Base-by-base conservation (phyloP, 257 asterid species). In the Nicotiana benthamiana region DNA sequence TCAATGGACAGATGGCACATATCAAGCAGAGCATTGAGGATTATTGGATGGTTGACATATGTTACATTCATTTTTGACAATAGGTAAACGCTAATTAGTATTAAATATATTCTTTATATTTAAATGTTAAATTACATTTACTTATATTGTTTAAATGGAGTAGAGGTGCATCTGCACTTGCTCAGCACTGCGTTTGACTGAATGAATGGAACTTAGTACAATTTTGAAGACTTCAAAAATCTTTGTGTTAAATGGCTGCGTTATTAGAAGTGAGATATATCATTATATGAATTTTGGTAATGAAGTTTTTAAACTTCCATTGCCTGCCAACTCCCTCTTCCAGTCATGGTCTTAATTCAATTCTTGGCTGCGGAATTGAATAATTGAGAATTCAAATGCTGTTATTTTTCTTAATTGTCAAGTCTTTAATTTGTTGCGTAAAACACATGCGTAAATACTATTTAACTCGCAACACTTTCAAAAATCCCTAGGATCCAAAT, bases 351-450 rank as follows among this genome's bases (percentile, higher is more conserved):
- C 66, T 61, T 72, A 46, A n/a, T 54, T 54, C 61, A 54, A 68
- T 72, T 72, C 40, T 72, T 46, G 77, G 77, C 59, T 72, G 77
- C 77, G 48, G 34, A 40, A 70, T 70, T 40, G 3, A 20, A 70
- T 22, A 51, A 13, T 51, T 51, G 56, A 15, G 48, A 40, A 51
- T 13, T 51, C 56, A 13, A 51, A 40, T 40, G 3, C 48, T 40
- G 48, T 1, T 51, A 51, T 51, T 13, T 51, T 51, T 51, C 12
- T 40, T 40, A 40, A 40, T 40, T 40, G 46, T 7, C 46, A 7
- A 40, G 11, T 1, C 46, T 1, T 40, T 30, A 30, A 30, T 30
- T 30, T 40, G 46, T 40, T 40, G 46, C 46, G 46, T 40, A 40
- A 40, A 40, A 40, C 46, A 40, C 46, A 40, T 40, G 77, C 36